Evolutionary conservation across 345 rosid species (phyloP), one percentile per base, ranked within the genome.

Genomic region (Gossypium australe): DNA sequence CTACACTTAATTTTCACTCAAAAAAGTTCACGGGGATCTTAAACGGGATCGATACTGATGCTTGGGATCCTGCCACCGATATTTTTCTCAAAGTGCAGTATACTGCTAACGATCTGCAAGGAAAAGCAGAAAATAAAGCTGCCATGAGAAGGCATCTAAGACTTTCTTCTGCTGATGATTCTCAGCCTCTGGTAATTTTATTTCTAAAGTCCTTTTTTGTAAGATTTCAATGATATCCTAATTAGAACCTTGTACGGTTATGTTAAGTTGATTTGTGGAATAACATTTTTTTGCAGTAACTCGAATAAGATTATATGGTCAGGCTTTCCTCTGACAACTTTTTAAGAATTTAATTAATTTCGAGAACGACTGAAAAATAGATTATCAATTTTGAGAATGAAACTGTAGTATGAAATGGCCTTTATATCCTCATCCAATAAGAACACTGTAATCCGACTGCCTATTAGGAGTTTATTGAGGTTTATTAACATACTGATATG

Each of bases 41-140:
- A 47, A 95, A 95, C 60, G 99, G 99, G 65, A 91, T 95, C 34
- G 99, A 95, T 82, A 82, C 93, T 0, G 97, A 90, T 81, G 81
- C 90, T 48, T 95, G 99, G 99, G 91, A 95, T 86, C 99, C 99
- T 13, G 88, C 89, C 14, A 82, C 91, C 0, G 99, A 92, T 80
- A 80, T 81, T 81, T 87, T 83, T 81, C 91, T 95, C 68, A 81
- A 89, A 85, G 89, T 89, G 45, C 97, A 91, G 79, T 95, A 88
- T 84, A 86, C 77, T 38, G 88, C 87, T 77, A 88, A 85, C 75
- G 93, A 92, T 83, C 86, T 92, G 71, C 92, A 85, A 77, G 99
- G 94, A 72, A 95, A 95, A 87, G 86, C 86, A 72, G 98, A 91
- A 86, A 92, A 90, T 81, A 92, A 92, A 82, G 45, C 51, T 57